Evolutionary conservation across 2,329 filamentous ascomycete species (phyloP).

Genomic region (Botrytis byssoidea): DNA sequence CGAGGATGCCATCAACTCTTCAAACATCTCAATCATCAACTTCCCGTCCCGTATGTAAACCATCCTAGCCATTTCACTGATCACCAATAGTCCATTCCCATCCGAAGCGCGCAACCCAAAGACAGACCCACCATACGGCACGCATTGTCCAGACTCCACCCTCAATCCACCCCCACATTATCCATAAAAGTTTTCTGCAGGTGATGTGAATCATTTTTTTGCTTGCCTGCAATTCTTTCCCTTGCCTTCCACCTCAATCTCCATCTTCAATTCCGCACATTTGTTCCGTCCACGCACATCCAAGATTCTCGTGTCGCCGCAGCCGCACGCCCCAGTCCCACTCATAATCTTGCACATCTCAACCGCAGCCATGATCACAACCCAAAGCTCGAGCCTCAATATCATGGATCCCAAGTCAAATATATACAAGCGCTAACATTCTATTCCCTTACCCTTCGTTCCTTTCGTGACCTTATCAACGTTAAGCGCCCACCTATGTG

Average conservation of each 20-base stretch:
- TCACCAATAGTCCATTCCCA: neutral
- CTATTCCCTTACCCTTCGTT: neutral
- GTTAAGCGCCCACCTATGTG: neutral
- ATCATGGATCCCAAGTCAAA: neutral
- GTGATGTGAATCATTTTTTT: neutral
- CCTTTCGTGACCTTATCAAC: neutral
- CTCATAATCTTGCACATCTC: neutral
- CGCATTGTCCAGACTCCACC: constrained; percentile 6
- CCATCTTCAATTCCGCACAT: neutral
- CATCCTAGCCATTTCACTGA: neutral
- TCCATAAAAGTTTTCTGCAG: constrained; percentile 1
- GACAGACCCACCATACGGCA: neutral
- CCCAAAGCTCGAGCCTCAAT: constrained; percentile 2
- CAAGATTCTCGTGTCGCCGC: neutral
- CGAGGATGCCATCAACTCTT: neutral
- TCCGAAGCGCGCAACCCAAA: neutral
- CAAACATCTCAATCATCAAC: neutral
- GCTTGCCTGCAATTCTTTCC: neutral
- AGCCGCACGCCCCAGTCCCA: neutral
- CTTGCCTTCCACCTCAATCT: neutral
- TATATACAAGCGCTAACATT: neutral
- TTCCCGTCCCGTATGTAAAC: neutral
- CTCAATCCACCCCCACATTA: neutral
- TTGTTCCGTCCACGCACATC: neutral
- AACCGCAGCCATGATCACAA: neutral